Base-by-base conservation (phyloP, 108 stramenopile species). In the Fistulifera solaris region DNA sequence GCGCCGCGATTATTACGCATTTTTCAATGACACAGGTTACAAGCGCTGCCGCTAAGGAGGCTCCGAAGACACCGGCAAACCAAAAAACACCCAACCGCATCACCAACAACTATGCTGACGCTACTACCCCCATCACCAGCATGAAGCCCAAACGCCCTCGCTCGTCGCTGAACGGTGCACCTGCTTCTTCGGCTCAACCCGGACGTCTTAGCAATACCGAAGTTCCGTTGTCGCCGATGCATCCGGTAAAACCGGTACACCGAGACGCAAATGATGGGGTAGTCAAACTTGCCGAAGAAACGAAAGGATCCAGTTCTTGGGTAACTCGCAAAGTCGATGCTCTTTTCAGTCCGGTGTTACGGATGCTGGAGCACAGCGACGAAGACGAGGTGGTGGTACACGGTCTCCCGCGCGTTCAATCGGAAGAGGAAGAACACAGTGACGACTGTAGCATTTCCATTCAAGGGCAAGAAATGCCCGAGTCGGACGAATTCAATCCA, bases 401-500 rank as follows among this genome's bases (percentile, higher is more conserved):
- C 52, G 38, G 52, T 53, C 28, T 21, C 27, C 15, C 23, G 59
- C 27, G 22, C 25, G n/a, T 27, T 46, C 26, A 38, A 21, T 28
- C 2, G 14, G 21, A 21, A 45, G 44, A 17, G 5, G 19, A 45
- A 11, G 16, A 3, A 11, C 21, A 40, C 38, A n/a, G 38, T 21
- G 42, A 42, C 15, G n/a, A 40, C 56, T 23, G 26, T 31, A 14
- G 23, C 10, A 23, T n/a, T 12, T 22, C 40, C 56, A n/a, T 18
- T 23, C 17, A 40, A 57, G n/a, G 56, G 43, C 17, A 40, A 44
- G 65, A 72, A 19, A 38, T 52, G 43, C 38, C 48, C 28, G 58
- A 52, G 18, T 64, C 80, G 41, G 92, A 94, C 43, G 93, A 94
- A 63, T 98, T 98, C 78, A 94, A 98, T 59, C 94, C 96, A 14